phyloP scores from a whole-genome alignment of 2,329 filamentous ascomycete genomes.

The Colletotrichum cuscutae region DNA sequence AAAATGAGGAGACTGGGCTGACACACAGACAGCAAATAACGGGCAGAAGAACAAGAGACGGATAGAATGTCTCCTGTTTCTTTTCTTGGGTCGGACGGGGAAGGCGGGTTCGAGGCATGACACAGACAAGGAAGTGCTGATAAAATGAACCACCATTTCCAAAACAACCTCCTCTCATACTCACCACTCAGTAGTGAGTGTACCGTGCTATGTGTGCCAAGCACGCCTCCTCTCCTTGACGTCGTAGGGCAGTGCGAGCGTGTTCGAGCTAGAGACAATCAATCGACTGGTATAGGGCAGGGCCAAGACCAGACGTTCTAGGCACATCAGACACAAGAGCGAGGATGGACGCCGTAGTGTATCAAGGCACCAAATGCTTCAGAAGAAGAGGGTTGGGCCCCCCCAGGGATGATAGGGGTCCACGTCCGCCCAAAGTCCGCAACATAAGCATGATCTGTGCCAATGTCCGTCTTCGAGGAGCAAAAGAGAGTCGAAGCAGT shows the following conservation, averaged over 20 bases:
- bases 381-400: neutral
- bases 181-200: neutral
- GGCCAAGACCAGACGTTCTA: neutral
- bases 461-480: neutral
- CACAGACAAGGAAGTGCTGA: constrained; percentile 2
- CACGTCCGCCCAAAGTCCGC: neutral
- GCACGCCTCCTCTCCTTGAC: neutral
- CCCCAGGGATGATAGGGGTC: neutral
- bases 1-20: constrained; percentile 3
- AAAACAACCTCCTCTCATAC: neutral
- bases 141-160: neutral
- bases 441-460: neutral
- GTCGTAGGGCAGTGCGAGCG: neutral
- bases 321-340: neutral
- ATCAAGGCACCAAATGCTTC: neutral
- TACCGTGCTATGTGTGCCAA: neutral
- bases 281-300: neutral
- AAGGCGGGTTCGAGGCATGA: constrained; percentile 2
- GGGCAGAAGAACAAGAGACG: constrained; percentile 14
- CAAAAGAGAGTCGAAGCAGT: neutral
- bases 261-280: neutral
- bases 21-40: constrained; percentile 20
- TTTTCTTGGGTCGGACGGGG: constrained; percentile 19
- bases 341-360: neutral
- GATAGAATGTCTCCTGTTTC: constrained; percentile 17